Evolutionary conservation across 2,329 filamentous ascomycete species (phyloP).

Genomic region (Ophiostoma angusticollis): DNA sequence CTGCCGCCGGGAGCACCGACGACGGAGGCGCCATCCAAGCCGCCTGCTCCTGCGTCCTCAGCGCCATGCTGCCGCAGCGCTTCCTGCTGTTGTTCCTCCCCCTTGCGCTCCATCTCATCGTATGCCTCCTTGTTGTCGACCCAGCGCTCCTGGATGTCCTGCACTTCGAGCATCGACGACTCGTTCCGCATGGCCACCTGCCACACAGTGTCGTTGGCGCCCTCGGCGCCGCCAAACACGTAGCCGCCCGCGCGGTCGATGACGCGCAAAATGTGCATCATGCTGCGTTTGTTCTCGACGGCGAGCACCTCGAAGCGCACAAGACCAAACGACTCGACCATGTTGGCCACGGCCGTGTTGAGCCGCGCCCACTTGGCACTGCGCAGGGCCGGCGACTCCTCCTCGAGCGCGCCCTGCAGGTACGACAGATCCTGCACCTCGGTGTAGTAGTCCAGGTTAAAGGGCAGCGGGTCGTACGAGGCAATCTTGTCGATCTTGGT

Average conservation of each 20-base stretch:
- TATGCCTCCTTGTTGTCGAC: slow-evolving; percentile 79
- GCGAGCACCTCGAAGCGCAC: slow-evolving; percentile 88
- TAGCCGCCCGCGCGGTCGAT: slow-evolving; percentile 91
- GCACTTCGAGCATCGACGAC: slow-evolving; percentile 61
- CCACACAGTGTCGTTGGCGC: slow-evolving; percentile 94
- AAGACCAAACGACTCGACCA: slow-evolving; percentile 82
- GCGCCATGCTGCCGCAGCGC: slow-evolving; percentile 30
- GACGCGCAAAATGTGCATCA: slow-evolving; percentile 80
- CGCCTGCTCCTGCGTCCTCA: slow-evolving; percentile 22
- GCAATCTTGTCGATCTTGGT: slow-evolving; percentile 95
- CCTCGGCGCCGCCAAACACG: slow-evolving; percentile 80
- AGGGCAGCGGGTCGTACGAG: slow-evolving; percentile 73
- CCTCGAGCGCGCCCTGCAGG: slow-evolving; percentile 65
- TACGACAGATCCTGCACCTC: slow-evolving; percentile 89
- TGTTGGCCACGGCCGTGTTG: slow-evolving; percentile 72
- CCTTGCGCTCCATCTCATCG: slow-evolving; percentile 64
- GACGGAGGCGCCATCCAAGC: slow-evolving; percentile 24
- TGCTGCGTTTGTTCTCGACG: slow-evolving; percentile 92
- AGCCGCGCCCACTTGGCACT: slow-evolving; percentile 69
- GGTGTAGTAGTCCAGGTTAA: slow-evolving; percentile 95
- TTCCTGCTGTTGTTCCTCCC: slow-evolving; percentile 65
- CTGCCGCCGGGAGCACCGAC: slow-evolving; percentile 16
- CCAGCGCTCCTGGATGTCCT: slow-evolving; percentile 93
- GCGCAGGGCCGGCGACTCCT: slow-evolving; percentile 58
- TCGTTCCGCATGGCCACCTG: slow-evolving; percentile 80